Base-by-base conservation (phyloP, 2,329 filamentous ascomycete species). In the Phialocephala subalpina region DNA sequence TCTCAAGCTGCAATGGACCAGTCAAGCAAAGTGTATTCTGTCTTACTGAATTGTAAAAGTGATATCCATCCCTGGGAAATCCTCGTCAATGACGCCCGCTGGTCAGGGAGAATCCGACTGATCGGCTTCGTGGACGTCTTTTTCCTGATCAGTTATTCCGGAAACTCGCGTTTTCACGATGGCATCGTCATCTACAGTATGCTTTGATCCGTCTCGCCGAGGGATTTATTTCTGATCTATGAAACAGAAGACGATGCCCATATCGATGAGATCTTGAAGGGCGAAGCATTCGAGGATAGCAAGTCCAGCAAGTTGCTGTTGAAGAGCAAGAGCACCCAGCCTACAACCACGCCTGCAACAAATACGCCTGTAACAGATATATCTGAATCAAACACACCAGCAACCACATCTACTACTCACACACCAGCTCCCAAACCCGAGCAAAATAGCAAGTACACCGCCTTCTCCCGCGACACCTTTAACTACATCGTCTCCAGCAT, bases 121-220 rank as follows among this genome's bases (percentile, higher is more conserved):
- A 69, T 78, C n/a, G 76, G 75, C 8, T 78, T 78, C 56, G 75
- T 78, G 33, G 76, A 77, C 58, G 70, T 75, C 3, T 76, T 77
- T 64, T 77, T 76, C 59, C 71, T 78, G 42, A 75, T 78, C 20
- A 75, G 75, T 56, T 78, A 77, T 66, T 77, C 76, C 1, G 74
- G 71, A 6, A 70, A 73, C 14, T 70, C 73, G 33, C 71, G 75
- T 3, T 77, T 78, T 64, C 72, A 78, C 36, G 70, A 42, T 16
- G 38, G 38, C 12, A 42, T 42, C 4, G 14, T 42, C 38, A 42
- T 42, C 12, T 42, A 42, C 18, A 42, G 38, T 42, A n/a, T 16
- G 12, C 12, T n/a, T 42, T 42, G 38, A 42, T 14, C 14, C 4
- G 4, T 42, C 38, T 42, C 14, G 12, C 38, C 18, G 5, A 42